Evolutionary conservation across 2,329 filamentous ascomycete species (phyloP).

Genomic region (Claviceps sp.): DNA sequence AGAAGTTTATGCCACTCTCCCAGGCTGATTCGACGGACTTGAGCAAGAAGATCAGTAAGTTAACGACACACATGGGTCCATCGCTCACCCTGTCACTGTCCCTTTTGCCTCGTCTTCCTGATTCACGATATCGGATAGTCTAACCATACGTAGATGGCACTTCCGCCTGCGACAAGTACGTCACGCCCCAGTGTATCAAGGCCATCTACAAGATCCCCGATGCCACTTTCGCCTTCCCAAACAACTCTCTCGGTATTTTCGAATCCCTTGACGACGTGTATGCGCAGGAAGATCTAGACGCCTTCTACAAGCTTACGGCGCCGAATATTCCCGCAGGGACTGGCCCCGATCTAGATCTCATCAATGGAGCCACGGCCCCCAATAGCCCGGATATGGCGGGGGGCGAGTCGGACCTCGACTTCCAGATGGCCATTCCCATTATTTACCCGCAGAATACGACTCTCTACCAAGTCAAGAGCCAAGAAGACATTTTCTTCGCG

Average conservation of each 20-base stretch:
- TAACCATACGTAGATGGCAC: slow-evolving; percentile 2
- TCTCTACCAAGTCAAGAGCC: slow-evolving; percentile 29
- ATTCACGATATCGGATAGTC: neutral
- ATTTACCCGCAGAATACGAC: slow-evolving; percentile 37
- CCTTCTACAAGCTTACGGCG: slow-evolving; percentile 32
- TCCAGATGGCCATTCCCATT: slow-evolving; percentile 38
- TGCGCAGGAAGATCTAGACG: slow-evolving; percentile 32
- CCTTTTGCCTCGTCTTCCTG: no score
- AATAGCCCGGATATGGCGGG: slow-evolving; percentile 16
- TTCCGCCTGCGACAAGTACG: slow-evolving; percentile 33
- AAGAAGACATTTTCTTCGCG: slow-evolving; percentile 26
- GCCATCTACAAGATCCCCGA: slow-evolving; percentile 32
- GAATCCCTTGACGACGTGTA: slow-evolving; percentile 39
- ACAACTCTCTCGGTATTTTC: slow-evolving; percentile 38
- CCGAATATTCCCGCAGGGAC: slow-evolving; percentile 26
- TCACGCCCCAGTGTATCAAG: slow-evolving; percentile 43
- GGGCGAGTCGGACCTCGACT: slow-evolving; percentile 40
- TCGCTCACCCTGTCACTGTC: no score
- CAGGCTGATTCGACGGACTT: neutral
- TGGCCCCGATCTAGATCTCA: slow-evolving; percentile 30
- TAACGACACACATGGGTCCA: neutral
- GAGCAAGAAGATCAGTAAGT: neutral
- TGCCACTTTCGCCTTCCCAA: slow-evolving; percentile 17
- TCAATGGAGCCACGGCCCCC: slow-evolving; percentile 33
- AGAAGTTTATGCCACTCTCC: neutral